Base-by-base conservation (phyloP, 1,139 yeast genomes). In the Kluyveromyces marxianus region DNA sequence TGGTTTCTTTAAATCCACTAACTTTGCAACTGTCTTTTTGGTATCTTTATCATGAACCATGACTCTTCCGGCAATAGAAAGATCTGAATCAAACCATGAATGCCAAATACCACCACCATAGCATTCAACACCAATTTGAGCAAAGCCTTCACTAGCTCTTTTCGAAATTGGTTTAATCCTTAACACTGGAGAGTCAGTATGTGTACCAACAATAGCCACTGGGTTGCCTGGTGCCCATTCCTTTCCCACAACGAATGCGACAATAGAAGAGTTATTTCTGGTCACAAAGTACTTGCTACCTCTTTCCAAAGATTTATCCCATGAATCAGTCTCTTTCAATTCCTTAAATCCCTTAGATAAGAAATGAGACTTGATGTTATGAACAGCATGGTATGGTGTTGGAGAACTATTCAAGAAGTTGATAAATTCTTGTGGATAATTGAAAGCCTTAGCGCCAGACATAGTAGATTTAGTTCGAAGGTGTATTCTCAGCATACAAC, bases 31-130 rank as follows among this genome's bases (percentile, higher is more conserved):
- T 51, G 69, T 75, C 44, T 75, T 68, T 24, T 77, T 81, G 37
- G 69, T 60, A 14, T 69, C 70, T 31, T 66, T 64, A 36, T 76
- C 75, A 42, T 69, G 71, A 25, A 85, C 81, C 61, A 83, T 82
- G 1, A 92, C 96, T 54, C 97, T 74, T 14, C 98, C 98, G 6
- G 97, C 97, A 50, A 90, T 71, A 33, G 95, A 77, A 58, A 92
- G 73, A 63, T 92, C 97, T 51, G 97, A 78, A 66, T 92, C 98
- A 61, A 92, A 92, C 82, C 83, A 78, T 3, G 81, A 70, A 68
- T 83, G 88, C 77, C 97, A 95, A 48, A 90, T 80, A 44, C 96
- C 90, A 30, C 98, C 98, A 42, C 98, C 98, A 59, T 92, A 92
- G 44, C 83, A 79, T 65, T 92, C 98, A 4, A 92, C 95, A 35